Conservation (phyloP, 176 grass and related monocot genomes). For the Musa troglodytarum region DNA sequence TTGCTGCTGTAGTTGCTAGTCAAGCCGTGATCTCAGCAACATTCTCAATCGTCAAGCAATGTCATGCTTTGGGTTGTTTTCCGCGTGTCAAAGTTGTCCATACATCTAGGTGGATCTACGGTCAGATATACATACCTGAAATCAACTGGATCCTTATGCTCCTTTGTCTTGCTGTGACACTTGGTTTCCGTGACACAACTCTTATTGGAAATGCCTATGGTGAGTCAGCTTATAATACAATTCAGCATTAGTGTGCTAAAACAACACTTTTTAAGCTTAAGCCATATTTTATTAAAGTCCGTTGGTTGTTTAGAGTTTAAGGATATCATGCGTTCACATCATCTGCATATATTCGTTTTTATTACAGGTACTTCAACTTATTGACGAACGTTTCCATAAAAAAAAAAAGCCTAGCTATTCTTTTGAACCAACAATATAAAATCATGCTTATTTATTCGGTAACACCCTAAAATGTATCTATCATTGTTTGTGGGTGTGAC, state of each 20-base stretch:
- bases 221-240: slow-evolving; percentile 21
- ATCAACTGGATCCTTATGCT: slow-evolving; percentile 98
- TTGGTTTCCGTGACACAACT: slow-evolving; percentile 70
- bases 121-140: slow-evolving; percentile 94
- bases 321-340: no score
- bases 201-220: slow-evolving; percentile 84
- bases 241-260: neutral
- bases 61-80: slow-evolving; percentile 89
- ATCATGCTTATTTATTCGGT: no score
- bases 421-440: no score
- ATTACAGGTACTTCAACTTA: no score
- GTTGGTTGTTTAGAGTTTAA: no score
- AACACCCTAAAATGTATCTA: no score
- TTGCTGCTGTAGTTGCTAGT: slow-evolving; percentile 82
- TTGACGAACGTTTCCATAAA: no score
- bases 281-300: no score
- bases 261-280: no score
- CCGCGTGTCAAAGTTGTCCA: slow-evolving; percentile 87
- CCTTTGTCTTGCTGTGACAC: slow-evolving; percentile 61
- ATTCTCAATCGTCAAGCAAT: slow-evolving; percentile 92
- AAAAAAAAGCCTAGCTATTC: no score
- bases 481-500: no score
- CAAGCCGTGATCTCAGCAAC: slow-evolving; percentile 92
- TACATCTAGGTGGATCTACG: slow-evolving; percentile 88
- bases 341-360: no score